Evolutionary conservation across 345 rosid genomes (phyloP), one percentile per base, ranked within the genome.

Genomic region (Excoecaria agallocha): DNA sequence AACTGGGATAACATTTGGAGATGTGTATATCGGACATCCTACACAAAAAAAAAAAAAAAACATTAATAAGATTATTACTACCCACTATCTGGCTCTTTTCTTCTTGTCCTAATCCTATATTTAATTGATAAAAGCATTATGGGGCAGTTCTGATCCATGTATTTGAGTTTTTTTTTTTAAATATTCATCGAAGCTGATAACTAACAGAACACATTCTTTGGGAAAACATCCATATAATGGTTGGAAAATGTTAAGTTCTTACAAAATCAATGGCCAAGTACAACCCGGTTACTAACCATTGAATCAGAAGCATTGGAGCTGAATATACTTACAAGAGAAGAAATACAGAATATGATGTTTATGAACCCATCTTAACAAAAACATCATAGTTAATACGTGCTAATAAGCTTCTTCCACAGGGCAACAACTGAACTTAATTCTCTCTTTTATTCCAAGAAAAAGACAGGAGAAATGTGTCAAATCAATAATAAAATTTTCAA

Each of bases 1-100:
- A 49, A 78, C 68, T 43, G 87, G 86, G 82, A 80, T 66, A 72
- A 58, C 75, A 74, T 69, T 74, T 39, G 83, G 86, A 49, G 90
- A 75, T 52, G 46, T 78, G 66, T 82, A 69, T 68, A 77, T 64
- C 11, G 66, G 30, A 62, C 69, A 77, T n/a, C 87, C 97, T 89
- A 69, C 13, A 57, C 25, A 69, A 0, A 78, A 41, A n/a, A n/a
- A n/a, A n/a, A n/a, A n/a, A n/a, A n/a, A n/a, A 71, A 8, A n/a
- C 50, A 60, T 52, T 77, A 57, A 66, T 46, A 60, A 58, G 22
- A 8, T 25, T 56, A 63, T 74, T 51, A 20, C 37, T 61, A 74
- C 50, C 41, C 54, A 74, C 24, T 30, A 50, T 48, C 67, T 24
- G 5, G 49, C 2, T 45, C 35, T 45, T 4, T 15, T 9, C 25